Evolutionary conservation across 2,329 filamentous ascomycete genomes (phyloP), one percentile per base, ranked within the genome.

Genomic region (Zymoseptoria crescenta): DNA sequence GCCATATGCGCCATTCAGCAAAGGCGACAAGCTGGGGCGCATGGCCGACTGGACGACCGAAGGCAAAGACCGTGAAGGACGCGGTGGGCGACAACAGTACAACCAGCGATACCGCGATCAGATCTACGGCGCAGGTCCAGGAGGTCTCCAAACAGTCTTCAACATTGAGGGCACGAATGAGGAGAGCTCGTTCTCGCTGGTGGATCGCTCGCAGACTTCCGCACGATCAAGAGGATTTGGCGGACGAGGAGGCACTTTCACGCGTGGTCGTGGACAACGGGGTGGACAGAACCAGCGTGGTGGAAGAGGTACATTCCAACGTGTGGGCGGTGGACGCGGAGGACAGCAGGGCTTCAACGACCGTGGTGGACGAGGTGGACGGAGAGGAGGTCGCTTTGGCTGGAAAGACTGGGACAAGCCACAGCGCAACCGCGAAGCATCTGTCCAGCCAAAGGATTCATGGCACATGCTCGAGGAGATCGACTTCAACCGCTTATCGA

Each of bases 391-490:
- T 67, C 86, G 94, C 68, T 96, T 96, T 72, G 94, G 94, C 74
- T 97, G 94, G 93, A 96, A 94, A 79, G 94, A 99, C 75, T 96
- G 91, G 74, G 94, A 99, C 80, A 97, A 97, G 86, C 94, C 94
- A 62, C 85, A 93, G 75, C 87, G 94, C 71, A 96, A 96, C 78
- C 89, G 94, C 62, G 94, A 99, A 79, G 89, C 93, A 9, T 96
- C 91, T 41, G 90, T 99, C 73, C 93, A 93, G 79, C 91, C 97
- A 77, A 95, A 95, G 78, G 85, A 92, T 21, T 92, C 96, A 74
- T 99, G 94, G 94, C 83, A 86, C 72, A 84, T 99, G 79, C 81
- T 96, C 70, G 94, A 99, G 79, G 94, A 99, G 82, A 96, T 99
- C 74, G 94, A 99, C 77, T 99, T 96, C 80, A 93, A 91, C 80